Evolutionary conservation across 257 asterid species (phyloP).

Genomic region (Solanum infundibuliforme): DNA sequence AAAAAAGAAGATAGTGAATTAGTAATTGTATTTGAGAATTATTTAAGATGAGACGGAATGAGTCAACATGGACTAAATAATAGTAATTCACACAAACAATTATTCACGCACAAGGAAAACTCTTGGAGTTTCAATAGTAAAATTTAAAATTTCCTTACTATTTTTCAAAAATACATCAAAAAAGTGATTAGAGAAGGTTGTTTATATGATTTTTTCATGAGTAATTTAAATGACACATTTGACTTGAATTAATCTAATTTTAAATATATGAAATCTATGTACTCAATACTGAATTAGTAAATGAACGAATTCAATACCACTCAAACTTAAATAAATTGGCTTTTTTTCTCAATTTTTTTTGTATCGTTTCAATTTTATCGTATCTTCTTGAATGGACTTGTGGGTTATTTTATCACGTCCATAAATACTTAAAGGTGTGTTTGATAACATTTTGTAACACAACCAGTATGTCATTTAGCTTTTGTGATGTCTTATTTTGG

Average conservation of each 20-base stretch:
- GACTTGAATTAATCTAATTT: background rate
- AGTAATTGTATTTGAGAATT: too few relatives aligned
- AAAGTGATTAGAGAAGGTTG: background rate
- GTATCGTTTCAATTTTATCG: background rate
- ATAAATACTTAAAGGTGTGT: too few relatives aligned
- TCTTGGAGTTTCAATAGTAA: background rate
- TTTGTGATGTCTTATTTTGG: background rate
- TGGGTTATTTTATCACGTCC: background rate
- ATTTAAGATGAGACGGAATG: too few relatives aligned
- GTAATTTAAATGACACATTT: too few relatives aligned
- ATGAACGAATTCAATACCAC: background rate
- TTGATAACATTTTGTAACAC: background rate
- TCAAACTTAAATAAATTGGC: background rate
- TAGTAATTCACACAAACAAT: background rate
- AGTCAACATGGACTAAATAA: too few relatives aligned
- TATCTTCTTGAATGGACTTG: background rate
- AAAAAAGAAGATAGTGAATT: background rate
- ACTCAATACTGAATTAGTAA: too few relatives aligned
- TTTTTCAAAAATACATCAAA: background rate
- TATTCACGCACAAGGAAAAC: background rate
- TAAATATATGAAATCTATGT: background rate
- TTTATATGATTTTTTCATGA: background rate
- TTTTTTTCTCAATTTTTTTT: background rate
- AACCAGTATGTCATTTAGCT: background rate
- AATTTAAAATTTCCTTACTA: background rate